These are phyloP conservation scores for Fagopyrum esculentum DNA, from an alignment of 148 eudicot genomes.

Conservation along the genomic window DNA sequence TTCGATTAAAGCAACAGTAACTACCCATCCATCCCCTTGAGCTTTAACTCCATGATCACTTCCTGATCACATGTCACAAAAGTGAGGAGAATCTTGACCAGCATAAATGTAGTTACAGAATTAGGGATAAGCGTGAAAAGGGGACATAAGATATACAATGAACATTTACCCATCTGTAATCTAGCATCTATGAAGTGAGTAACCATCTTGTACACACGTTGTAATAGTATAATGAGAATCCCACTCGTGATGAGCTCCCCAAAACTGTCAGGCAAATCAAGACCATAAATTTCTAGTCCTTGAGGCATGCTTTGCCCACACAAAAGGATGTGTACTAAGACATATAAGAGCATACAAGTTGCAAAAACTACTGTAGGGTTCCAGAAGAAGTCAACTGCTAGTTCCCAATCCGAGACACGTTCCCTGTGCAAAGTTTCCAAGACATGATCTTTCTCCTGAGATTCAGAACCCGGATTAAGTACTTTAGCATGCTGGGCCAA, in stretches of 20 bases:
- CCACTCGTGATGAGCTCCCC: conserved; percentile 71
- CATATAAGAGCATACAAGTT: conserved; percentile 35
- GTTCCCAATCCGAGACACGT: conserved; percentile 60
- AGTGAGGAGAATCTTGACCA: not conserved
- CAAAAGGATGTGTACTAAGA: conserved; percentile 54
- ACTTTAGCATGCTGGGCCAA: conserved; percentile 47
- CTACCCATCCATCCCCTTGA: conserved; percentile 93
- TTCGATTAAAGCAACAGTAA: conserved; percentile 75
- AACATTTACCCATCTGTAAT: conserved; percentile 51
- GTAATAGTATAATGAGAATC: conserved; percentile 43
- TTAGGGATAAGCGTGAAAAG: not conserved
- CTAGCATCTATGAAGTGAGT: conserved; percentile 76
- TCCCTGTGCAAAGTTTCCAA: conserved; percentile 52
- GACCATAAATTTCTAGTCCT: conserved; percentile 64
- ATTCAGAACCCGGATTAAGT: conserved; percentile 21
- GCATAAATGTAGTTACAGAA: not conserved
- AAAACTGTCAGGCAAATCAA: conserved; percentile 82
- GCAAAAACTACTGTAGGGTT: conserved; percentile 60
- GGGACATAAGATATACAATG: not conserved
- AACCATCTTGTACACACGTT: conserved; percentile 59
- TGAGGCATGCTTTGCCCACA: conserved; percentile 42
- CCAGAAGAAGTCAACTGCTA: conserved; percentile 59
- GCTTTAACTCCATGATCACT: conserved; percentile 83
- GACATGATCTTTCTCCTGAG: conserved; percentile 44
- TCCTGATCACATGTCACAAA: conserved; percentile 29